These are phyloP conservation scores for Filobasidium wieringae DNA, from an alignment of 768 basidiomycete species.

Conservation along the genomic window DNA sequence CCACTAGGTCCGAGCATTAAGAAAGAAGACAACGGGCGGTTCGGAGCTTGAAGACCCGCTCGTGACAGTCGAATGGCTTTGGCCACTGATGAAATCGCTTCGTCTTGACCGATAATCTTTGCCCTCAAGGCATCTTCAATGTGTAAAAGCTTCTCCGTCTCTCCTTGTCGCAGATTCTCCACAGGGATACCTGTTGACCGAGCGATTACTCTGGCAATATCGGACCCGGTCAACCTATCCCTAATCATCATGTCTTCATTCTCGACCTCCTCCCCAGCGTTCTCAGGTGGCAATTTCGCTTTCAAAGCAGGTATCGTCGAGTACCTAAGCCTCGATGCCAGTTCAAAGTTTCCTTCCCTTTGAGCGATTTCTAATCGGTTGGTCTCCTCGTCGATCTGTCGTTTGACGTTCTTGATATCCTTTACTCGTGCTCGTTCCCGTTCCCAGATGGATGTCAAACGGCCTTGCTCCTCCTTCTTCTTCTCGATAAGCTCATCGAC, in stretches of 20 bases:
- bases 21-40: constrained; percentile 83
- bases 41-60: constrained; percentile 76
- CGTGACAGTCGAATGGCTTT: constrained; percentile 88
- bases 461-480: constrained; percentile 54
- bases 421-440: constrained; percentile 37
- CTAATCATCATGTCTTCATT: constrained; percentile 59
- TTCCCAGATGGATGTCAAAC: constrained; percentile 59
- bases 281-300: constrained; percentile 52
- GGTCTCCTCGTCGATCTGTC: constrained; percentile 67
- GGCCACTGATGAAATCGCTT: constrained; percentile 70
- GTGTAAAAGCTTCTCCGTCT: constrained; percentile 77
- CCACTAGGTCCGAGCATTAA: constrained; percentile 48
- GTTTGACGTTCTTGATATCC: constrained; percentile 42
- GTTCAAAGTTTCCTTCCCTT: constrained; percentile 73
- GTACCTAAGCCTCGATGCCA: constrained; percentile 70
- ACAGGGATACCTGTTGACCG: constrained; percentile 85
- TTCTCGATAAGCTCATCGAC: constrained; percentile 54
- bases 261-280: constrained; percentile 42
- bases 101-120: constrained; percentile 81
- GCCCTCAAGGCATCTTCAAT: constrained; percentile 71
- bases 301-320: constrained; percentile 73
- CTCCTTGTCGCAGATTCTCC: constrained; percentile 73
- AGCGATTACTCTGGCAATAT: constrained; percentile 78
- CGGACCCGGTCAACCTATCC: constrained; percentile 75
- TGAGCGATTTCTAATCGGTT: constrained; percentile 78